phyloP scores from a whole-genome alignment of 2,329 filamentous ascomycete genomes.

The Diaporthe vaccinii region DNA sequence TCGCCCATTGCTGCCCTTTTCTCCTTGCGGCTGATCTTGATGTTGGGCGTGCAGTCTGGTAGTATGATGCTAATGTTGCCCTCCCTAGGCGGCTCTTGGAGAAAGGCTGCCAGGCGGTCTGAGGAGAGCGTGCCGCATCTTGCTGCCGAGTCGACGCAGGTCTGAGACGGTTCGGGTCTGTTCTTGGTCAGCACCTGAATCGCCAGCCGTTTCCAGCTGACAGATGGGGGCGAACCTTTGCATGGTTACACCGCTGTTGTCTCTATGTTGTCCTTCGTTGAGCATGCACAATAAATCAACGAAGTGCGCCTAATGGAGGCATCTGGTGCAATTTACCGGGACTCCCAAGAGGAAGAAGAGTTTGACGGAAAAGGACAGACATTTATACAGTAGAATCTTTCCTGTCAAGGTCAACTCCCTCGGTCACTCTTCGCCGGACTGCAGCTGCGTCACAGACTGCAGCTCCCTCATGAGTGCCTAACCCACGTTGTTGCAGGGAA shows the following conservation, averaged over 20 bases:
- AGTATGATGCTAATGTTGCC: background rate
- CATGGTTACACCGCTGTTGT: background rate
- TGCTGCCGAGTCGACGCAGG: background rate
- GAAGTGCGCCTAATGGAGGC: too few relatives aligned
- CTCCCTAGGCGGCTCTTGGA: background rate
- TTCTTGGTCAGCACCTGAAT: background rate
- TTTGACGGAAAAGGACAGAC: background rate
- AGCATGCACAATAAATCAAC: background rate
- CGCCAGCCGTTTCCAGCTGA: too few relatives aligned
- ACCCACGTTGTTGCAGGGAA: background rate
- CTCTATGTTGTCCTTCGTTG: background rate
- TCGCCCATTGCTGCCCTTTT: background rate
- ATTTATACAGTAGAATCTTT: background rate
- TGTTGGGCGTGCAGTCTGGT: background rate
- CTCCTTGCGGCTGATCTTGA: background rate
- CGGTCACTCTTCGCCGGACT: background rate
- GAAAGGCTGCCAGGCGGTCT: background rate
- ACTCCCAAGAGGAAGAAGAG: too few relatives aligned
- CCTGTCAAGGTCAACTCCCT: background rate
- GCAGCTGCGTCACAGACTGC: background rate
- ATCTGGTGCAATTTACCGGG: background rate
- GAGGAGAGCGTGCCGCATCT: background rate
- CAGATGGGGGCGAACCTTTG: background rate
- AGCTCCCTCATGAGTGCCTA: background rate
- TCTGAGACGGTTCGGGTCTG: background rate